Evolutionary conservation across 108 stramenopile genomes (phyloP).

Genomic region (Discostella stelligeroides): DNA sequence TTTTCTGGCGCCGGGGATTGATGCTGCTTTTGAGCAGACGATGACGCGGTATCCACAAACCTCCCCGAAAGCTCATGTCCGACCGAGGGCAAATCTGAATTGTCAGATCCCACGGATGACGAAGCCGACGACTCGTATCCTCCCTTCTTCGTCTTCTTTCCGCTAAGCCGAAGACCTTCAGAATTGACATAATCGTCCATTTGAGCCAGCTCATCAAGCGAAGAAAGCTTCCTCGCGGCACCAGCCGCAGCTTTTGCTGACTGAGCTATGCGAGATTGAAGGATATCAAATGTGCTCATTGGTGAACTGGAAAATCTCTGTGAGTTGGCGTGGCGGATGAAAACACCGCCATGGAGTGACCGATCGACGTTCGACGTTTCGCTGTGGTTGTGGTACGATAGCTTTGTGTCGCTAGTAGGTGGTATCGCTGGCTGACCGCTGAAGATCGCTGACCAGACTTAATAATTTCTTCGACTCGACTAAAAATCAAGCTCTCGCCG

Average conservation of each 20-base stretch:
- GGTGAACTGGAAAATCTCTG: too few species aligned
- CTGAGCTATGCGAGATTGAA: slow-evolving; percentile 31
- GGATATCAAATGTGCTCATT: slow-evolving; percentile 24
- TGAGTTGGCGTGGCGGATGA: too few species aligned
- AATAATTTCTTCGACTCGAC: too few species aligned
- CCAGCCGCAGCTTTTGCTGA: slow-evolving; percentile 37
- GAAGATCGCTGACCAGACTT: too few species aligned
- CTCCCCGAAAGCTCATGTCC: slow-evolving; percentile 28
- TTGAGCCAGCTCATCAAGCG: slow-evolving; percentile 51
- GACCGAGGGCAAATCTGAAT: slow-evolving; percentile 15
- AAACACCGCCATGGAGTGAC: too few species aligned
- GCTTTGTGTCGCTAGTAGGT: too few species aligned
- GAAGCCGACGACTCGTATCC: slow-evolving; percentile 8
- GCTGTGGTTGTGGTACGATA: too few species aligned
- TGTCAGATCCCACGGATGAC: not conserved
- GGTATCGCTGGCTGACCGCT: too few species aligned
- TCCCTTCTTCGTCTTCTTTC: slow-evolving; percentile 27
- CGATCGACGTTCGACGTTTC: too few species aligned
- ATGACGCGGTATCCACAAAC: slow-evolving; percentile 37
- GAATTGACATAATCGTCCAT: slow-evolving; percentile 48
- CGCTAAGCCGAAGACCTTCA: slow-evolving; percentile 36
- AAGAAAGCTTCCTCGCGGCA: slow-evolving; percentile 37
- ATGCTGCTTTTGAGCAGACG: slow-evolving; percentile 17
- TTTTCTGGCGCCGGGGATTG: not conserved
- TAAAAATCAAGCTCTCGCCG: too few species aligned